Base-by-base conservation (phyloP, 2,329 filamentous ascomycete species). In the Neonectria neomacrospora region DNA sequence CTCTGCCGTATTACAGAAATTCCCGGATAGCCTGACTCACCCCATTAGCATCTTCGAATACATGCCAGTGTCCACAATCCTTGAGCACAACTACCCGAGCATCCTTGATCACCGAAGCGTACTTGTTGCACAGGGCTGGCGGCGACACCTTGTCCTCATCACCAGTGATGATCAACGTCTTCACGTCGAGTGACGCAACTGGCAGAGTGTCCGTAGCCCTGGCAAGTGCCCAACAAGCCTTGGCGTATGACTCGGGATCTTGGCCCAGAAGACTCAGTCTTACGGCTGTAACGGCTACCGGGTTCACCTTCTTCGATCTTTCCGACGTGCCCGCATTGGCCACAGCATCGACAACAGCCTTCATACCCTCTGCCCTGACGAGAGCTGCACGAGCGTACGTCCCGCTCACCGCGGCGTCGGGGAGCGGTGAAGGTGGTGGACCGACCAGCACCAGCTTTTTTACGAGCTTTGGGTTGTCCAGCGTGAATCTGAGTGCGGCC, bases 191-290 rank as follows among this genome's bases (percentile, higher is more conserved):
- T 9, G 71, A 60, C 16, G 72, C 63, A 2, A 83, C 65, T 16
- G 78, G 71, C n/a, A 83, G 52, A n/a, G 62, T 52, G 1, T 72
- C 65, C 1, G 70, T 71, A 0, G 79, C 78, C 4, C 74, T 73
- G 3, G 81, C 85, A 32, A 87, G 74, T 3, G 84, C 85, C 28
- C 76, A 75, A 45, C 82, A 85, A 0, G 79, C 85, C 64, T 87
- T 88, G 1, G 85, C 85, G 71, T 86, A 88, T 2, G 82, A 82
- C 64, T 88, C 85, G 0, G 82, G 77, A 64, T 86, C 81, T 65
- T 85, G 82, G 0, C 76, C 70, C 0, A 85, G 71, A 1, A 88
- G 72, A 4, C 79, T 82, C 32, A 82, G 67, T 6, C 80, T 71
- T 5, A 82, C 74, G 0, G 83, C 82, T 2, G 79, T 70, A 10